These are phyloP conservation scores for Kickxella alabastrina DNA, from an alignment of 192 early-diverging fungal genomes.

Conservation along the genomic window DNA sequence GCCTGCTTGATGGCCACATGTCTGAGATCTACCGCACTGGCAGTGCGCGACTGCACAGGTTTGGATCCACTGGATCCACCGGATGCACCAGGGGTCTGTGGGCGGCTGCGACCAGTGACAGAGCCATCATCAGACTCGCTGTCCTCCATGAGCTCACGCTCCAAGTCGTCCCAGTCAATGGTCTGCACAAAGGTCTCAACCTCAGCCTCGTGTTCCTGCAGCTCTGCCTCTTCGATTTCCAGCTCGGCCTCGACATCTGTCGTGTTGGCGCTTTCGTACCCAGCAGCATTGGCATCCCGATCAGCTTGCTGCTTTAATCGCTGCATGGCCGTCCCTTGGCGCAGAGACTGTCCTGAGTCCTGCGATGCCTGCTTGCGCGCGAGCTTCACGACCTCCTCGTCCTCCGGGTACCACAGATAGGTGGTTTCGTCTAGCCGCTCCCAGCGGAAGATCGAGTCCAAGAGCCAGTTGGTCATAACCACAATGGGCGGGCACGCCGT, in stretches of 20 bases:
- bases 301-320: constrained; percentile 15
- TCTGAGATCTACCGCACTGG: too few species aligned
- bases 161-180: constrained; percentile 55
- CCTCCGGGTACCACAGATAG: constrained; percentile 54
- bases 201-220: constrained; percentile 52
- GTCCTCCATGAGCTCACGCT: constrained; percentile 52
- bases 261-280: constrained; percentile 49
- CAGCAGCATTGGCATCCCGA: constrained; percentile 13
- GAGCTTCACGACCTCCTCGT: constrained; percentile 15
- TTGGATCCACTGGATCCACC: constrained; percentile 8
- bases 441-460: constrained; percentile 71
- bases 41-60: too few species aligned
- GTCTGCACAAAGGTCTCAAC: constrained; percentile 56
- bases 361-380: neutral
- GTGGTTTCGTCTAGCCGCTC: constrained; percentile 60
- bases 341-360: constrained; percentile 5
- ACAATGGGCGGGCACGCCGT: constrained; percentile 36
- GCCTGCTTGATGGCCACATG: too few species aligned
- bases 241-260: constrained; percentile 50
- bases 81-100: constrained; percentile 43
- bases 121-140: constrained; percentile 28
- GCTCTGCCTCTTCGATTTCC: constrained; percentile 47
- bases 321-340: constrained; percentile 13
- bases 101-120: constrained; percentile 23
- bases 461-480: constrained; percentile 55